phyloP scores from a whole-genome alignment of 2,329 filamentous ascomycete genomes.

The Trichoderma brevicompactum region DNA sequence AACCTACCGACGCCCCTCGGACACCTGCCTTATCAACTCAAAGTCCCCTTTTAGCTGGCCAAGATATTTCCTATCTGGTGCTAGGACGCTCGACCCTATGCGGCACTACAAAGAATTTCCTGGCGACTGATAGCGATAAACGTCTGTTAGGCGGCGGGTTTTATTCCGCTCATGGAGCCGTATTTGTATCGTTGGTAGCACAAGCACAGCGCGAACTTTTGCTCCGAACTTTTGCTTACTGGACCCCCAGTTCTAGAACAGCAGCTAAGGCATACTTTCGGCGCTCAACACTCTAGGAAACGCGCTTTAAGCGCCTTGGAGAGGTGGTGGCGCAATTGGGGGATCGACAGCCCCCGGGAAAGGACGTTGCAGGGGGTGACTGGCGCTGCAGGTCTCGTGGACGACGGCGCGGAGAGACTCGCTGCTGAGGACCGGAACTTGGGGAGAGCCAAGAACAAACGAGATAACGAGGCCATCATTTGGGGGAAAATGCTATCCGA shows the following conservation, averaged over 20 bases:
- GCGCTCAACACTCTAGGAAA: too few species aligned
- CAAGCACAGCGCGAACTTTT: neutral
- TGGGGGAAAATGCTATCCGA: neutral
- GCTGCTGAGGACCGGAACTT: neutral
- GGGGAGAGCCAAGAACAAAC: neutral
- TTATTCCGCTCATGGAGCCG: too few species aligned
- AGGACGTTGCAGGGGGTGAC: neutral
- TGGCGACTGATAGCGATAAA: too few species aligned
- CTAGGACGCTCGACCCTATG: too few species aligned
- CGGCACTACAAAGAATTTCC: too few species aligned
- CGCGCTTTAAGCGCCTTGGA: neutral
- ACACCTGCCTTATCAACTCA: too few species aligned
- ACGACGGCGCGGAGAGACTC: neutral
- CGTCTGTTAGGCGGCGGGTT: too few species aligned
- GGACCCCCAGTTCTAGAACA: neutral
- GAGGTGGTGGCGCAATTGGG: neutral
- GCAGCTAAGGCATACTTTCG: neutral
- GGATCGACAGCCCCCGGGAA: neutral
- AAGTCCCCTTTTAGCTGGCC: too few species aligned
- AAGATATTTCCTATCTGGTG: neutral
- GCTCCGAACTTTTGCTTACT: slow-evolving; percentile 3
- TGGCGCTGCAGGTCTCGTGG: neutral
- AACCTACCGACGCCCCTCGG: neutral
- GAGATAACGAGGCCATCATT: too few species aligned
- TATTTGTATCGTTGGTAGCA: neutral